A percentile compares a stretch with the other conserved stretches of the same genome.
Conservation (phyloP, 2,329 filamentous ascomycete species). For the Exophiala xenobiotica region DNA sequence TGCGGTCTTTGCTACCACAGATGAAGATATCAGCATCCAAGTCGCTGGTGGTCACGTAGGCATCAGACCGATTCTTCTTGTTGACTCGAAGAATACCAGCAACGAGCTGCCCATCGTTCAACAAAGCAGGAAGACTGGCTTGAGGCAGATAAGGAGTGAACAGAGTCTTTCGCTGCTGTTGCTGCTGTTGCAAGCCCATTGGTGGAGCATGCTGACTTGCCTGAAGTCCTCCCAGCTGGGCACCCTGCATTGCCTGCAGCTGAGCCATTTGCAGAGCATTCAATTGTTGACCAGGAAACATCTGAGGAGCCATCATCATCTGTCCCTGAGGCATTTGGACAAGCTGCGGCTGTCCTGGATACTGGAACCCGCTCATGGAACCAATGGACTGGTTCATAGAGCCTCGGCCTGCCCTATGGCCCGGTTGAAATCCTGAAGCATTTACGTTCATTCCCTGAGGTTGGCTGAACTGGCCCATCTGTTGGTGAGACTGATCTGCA, state of each 20-base stretch:
- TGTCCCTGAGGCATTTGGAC: conserved; percentile 81
- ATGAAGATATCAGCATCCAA: conserved; percentile 99
- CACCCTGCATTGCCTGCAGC: conserved; percentile 87
- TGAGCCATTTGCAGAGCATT: conserved; percentile 87
- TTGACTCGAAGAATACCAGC: conserved; percentile 96
- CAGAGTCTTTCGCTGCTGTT: conserved; percentile 94
- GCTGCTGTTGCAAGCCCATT: conserved; percentile 66
- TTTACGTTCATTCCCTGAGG: conserved; percentile 63
- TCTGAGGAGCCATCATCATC: conserved; percentile 73
- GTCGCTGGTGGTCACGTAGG: conserved; percentile 92
- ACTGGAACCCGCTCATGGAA: conserved; percentile 83
- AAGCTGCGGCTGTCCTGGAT: conserved; percentile 80
- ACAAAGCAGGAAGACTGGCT: conserved; percentile 83
- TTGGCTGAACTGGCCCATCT: conserved; percentile 65
- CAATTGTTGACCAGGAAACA: conserved; percentile 81
- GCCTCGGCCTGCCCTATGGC: conserved; percentile 70
- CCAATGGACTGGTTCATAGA: conserved; percentile 87
- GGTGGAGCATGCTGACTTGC: conserved; percentile 71
- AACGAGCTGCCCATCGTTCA: conserved; percentile 89
- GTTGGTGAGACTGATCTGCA: conserved; percentile 51
- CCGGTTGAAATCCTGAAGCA: conserved; percentile 79
- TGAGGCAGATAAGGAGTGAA: conserved; percentile 98
- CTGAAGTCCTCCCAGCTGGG: conserved; percentile 68
- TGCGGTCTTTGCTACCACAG: conserved; percentile 97
- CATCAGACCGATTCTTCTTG: conserved; percentile 99